phyloP scores from a whole-genome alignment of 148 eudicot genomes.

The Nyssa sinensis region DNA sequence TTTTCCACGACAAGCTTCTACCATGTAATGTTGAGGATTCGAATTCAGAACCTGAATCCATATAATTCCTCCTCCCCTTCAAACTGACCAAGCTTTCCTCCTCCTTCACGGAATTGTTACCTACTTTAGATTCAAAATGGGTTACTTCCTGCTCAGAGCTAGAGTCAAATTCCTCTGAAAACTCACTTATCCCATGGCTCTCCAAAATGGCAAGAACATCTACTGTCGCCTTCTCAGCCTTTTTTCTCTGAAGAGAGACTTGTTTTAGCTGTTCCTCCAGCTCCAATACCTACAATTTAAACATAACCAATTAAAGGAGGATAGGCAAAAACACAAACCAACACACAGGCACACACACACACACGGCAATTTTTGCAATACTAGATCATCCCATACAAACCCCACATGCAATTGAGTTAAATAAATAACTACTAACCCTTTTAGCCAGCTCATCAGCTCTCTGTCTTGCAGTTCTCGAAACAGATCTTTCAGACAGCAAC shows the following conservation, averaged over 20 bases:
- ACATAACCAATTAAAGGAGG: constrained; percentile 10
- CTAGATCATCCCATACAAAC: background rate
- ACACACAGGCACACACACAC: background rate
- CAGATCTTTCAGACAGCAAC: constrained; percentile 73
- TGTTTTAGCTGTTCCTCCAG: constrained; percentile 74
- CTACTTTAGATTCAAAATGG: constrained; percentile 37
- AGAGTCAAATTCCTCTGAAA: constrained; percentile 63
- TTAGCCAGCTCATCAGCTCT: constrained; percentile 82
- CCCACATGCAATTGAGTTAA: background rate
- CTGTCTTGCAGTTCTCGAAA: constrained; percentile 74
- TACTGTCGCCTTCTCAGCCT: constrained; percentile 78
- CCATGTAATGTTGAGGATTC: constrained; percentile 60
- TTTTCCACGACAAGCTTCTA: constrained; percentile 83
- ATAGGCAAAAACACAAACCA: background rate
- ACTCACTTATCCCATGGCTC: constrained; percentile 55
- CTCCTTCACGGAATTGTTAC: constrained; percentile 25
- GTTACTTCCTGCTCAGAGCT: constrained; percentile 56
- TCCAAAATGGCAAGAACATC: constrained; percentile 71
- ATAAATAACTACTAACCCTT: constrained; percentile 54
- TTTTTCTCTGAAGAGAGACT: constrained; percentile 72
- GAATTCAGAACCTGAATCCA: constrained; percentile 60
- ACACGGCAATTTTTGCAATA: background rate
- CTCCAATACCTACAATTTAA: constrained; percentile 53
- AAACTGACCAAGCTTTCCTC: constrained; percentile 30
- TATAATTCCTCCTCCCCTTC: constrained; percentile 27